Evolutionary conservation across 179 eudicot genomes (phyloP).

Genomic region (Amaranthus tricolor): DNA sequence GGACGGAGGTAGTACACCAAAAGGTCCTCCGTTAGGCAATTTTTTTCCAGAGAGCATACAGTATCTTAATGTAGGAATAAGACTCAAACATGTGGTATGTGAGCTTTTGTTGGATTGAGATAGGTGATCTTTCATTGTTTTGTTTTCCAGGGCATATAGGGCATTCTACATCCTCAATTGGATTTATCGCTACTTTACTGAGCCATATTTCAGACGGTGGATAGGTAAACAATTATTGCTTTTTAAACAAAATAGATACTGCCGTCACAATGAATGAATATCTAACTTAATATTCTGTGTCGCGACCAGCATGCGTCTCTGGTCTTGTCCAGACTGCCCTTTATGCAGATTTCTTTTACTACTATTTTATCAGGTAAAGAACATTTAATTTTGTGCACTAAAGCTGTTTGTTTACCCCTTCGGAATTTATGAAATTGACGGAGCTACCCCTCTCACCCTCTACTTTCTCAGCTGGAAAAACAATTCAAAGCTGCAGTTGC

Average conservation of each 20-base stretch:
- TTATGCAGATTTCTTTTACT: slow-evolving; percentile 94
- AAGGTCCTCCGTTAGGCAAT: background rate
- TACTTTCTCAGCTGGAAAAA: slow-evolving; percentile 74
- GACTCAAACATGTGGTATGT: too few relatives aligned
- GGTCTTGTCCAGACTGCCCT: slow-evolving; percentile 86
- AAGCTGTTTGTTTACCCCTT: background rate
- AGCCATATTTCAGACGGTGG: slow-evolving; percentile 63
- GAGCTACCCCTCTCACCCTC: slow-evolving; percentile 1
- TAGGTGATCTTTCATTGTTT: background rate
- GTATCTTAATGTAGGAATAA: background rate
- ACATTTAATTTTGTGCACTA: background rate
- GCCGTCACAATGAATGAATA: background rate
- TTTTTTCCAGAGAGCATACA: background rate
- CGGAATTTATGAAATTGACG: background rate
- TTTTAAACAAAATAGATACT: background rate
- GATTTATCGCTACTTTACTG: slow-evolving; percentile 82
- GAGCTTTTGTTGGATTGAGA: background rate
- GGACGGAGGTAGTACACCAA: background rate
- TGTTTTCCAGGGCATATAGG: slow-evolving; percentile 71
- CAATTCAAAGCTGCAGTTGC: slow-evolving; percentile 60
- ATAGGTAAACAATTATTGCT: slow-evolving; percentile 45
- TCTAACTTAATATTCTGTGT: slow-evolving; percentile 12
- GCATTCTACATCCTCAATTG: slow-evolving; percentile 82
- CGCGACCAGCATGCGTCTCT: slow-evolving; percentile 59
- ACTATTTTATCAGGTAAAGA: slow-evolving; percentile 75